These are phyloP conservation scores for Zygotorulaspora mrakii DNA, from an alignment of 1,139 yeast genomes.

Conservation along the genomic window DNA sequence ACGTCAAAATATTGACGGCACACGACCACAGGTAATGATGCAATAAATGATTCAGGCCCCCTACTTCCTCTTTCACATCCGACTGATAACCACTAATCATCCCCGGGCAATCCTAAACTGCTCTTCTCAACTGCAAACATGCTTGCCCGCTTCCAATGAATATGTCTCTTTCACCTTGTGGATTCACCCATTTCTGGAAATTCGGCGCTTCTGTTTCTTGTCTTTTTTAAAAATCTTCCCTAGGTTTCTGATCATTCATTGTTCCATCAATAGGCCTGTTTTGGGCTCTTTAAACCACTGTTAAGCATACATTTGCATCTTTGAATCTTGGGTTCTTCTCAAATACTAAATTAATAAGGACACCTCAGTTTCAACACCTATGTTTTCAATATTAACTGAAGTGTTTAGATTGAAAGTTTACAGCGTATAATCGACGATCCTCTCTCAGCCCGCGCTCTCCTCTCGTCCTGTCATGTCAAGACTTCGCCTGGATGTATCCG, in stretches of 20 bases:
- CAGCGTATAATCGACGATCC: not conserved
- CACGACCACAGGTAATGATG: not conserved
- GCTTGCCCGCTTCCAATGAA: no score
- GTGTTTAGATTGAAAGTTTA: constrained; percentile 1
- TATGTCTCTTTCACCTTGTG: no score
- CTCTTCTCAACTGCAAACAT: no score
- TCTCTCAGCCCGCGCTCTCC: no score
- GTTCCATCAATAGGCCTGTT: constrained; percentile 2
- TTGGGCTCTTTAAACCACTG: constrained; percentile 2
- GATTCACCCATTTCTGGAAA: no score
- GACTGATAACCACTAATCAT: no score
- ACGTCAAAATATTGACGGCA: no score
- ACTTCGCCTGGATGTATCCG: not conserved
- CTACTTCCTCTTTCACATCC: no score
- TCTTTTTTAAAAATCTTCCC: not conserved
- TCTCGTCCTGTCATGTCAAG: no score
- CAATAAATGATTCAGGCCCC: constrained; percentile 2
- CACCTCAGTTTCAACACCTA: not conserved
- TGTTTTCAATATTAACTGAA: constrained; percentile 2
- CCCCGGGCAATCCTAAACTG: no score
- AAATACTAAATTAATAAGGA: not conserved
- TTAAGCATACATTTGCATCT: constrained; percentile 36
- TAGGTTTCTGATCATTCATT: constrained; percentile 1
- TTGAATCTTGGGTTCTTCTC: constrained; percentile 32
- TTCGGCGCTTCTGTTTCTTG: not conserved